These are phyloP conservation scores for Bimuria novae-zelandiae DNA, from an alignment of 2,329 filamentous ascomycete genomes.

Conservation along the genomic window DNA sequence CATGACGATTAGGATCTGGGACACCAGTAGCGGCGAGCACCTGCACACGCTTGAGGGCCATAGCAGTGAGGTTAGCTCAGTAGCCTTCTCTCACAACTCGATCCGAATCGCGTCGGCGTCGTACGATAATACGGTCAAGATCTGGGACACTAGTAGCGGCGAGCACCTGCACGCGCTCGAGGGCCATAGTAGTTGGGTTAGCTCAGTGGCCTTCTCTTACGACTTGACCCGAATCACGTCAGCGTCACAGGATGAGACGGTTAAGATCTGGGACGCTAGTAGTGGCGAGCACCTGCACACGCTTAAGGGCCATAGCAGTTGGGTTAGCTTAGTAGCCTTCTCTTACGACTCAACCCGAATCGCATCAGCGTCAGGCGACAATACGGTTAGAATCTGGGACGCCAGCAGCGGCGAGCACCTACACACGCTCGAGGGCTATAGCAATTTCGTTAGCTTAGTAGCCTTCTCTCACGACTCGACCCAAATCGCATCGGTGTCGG, in stretches of 20 bases:
- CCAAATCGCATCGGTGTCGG: not conserved
- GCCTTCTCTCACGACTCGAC: not conserved
- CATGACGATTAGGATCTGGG: not conserved
- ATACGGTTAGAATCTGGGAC: not conserved
- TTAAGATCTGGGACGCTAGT: not conserved
- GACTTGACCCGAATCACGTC: not conserved
- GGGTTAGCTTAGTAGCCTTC: not conserved
- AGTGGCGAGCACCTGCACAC: constrained; percentile 3
- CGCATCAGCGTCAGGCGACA: not conserved
- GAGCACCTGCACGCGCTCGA: not conserved
- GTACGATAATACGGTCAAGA: constrained; percentile 16
- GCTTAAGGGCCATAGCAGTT: not conserved
- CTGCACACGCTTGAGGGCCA: too few species aligned
- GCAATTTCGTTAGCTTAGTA: not conserved
- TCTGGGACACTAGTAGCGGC: constrained; percentile 18
- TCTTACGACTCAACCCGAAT: not conserved
- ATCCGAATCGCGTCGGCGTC: too few species aligned
- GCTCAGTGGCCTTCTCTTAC: constrained; percentile 52
- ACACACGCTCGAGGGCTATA: not conserved
- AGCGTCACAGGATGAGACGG: not conserved
- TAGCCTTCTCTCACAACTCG: too few species aligned
- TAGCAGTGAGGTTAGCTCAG: too few species aligned
- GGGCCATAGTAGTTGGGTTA: constrained; percentile 41
- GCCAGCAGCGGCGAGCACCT: not conserved
- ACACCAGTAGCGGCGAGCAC: too few species aligned